Conservation (phyloP, 2,329 filamentous ascomycete genomes). For the Aspergillus tubingensis region DNA sequence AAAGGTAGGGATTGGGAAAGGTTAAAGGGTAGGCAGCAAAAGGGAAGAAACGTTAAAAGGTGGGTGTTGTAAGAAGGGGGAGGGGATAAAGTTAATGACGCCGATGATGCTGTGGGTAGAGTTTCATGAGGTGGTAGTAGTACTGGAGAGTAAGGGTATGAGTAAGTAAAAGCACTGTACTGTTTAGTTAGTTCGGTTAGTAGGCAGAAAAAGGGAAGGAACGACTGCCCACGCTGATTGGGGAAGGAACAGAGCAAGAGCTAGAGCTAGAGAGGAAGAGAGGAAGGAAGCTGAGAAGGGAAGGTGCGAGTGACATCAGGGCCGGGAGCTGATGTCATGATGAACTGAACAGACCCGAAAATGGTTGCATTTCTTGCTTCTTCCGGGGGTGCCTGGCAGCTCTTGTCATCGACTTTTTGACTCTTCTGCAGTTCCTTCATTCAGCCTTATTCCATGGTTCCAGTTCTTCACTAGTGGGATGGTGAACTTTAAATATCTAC, state of each 20-base stretch:
- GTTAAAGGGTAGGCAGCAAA: background rate
- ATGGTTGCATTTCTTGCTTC: background rate
- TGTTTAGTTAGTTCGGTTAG: background rate
- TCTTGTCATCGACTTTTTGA: background rate
- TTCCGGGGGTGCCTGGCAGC: background rate
- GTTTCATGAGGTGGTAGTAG: background rate
- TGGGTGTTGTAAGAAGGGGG: background rate
- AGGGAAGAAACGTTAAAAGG: background rate
- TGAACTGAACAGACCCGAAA: background rate
- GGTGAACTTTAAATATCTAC: too few species aligned
- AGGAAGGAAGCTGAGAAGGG: background rate
- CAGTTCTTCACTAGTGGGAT: too few species aligned
- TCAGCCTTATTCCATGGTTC: too few species aligned
- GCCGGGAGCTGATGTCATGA: background rate
- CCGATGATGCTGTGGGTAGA: slow-evolving; percentile 1
- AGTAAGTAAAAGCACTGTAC: too few species aligned
- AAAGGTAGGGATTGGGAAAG: background rate
- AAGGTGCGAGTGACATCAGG: background rate
- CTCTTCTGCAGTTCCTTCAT: too few species aligned
- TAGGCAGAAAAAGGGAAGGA: background rate
- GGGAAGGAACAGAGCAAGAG: background rate
- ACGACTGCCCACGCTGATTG: background rate
- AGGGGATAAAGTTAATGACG: slow-evolving; percentile 6
- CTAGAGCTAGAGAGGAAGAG: too few species aligned
- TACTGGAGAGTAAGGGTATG: background rate